These are phyloP conservation scores for Pyrenophora graminea DNA, from an alignment of 2,329 filamentous ascomycete genomes.

Conservation along the genomic window DNA sequence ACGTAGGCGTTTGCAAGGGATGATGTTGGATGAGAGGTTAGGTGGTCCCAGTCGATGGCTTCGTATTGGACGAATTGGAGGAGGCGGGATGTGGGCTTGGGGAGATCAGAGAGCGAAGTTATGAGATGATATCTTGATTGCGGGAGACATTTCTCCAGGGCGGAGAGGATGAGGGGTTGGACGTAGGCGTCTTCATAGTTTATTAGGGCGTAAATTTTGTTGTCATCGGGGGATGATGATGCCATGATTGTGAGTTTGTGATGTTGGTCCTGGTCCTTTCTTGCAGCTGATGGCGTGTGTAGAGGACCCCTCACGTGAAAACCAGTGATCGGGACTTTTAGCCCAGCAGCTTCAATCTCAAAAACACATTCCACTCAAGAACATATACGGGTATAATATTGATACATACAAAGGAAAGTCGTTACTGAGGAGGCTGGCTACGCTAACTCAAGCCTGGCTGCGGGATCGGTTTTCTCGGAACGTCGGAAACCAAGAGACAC, in stretches of 20 bases:
- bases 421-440: constrained; percentile 18
- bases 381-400: constrained; percentile 13
- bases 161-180: constrained; percentile 77
- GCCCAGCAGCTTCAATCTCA: too few species aligned
- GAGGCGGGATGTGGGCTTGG: constrained; percentile 53
- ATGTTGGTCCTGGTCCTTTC: neutral
- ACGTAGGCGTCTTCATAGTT: constrained; percentile 89
- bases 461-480: constrained; percentile 4
- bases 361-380: neutral
- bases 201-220: constrained; percentile 68
- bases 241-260: too few species aligned
- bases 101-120: constrained; percentile 54
- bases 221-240: neutral
- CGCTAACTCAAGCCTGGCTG: neutral
- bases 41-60: constrained; percentile 78
- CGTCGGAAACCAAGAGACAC: constrained; percentile 16
- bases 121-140: constrained; percentile 60
- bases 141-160: constrained; percentile 68
- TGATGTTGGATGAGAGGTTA: constrained; percentile 63
- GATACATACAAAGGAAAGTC: constrained; percentile 25
- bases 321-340: too few species aligned
- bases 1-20: constrained; percentile 86
- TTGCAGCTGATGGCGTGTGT: too few species aligned
- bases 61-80: constrained; percentile 90
- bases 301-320: too few species aligned